phyloP scores from a whole-genome alignment of 2,329 filamentous ascomycete genomes.

The Arthrinium phaeospermum region DNA sequence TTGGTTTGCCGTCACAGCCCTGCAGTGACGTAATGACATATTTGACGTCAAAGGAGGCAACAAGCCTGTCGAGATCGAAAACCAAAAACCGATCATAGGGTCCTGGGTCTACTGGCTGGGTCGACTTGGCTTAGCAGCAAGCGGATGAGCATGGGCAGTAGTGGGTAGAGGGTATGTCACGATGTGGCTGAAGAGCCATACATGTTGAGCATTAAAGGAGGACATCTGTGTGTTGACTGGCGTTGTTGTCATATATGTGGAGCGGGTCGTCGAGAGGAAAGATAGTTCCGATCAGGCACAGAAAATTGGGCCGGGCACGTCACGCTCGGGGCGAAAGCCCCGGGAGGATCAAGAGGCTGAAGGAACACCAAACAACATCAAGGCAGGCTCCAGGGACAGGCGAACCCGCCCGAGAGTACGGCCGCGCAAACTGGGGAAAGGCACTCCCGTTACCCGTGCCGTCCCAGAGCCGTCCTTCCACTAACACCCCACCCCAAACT shows the following conservation, averaged over 20 bases:
- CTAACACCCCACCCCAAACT: background rate
- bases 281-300: constrained; percentile 1
- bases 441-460: constrained; percentile 12
- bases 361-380: background rate
- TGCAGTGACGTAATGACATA: background rate
- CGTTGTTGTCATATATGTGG: constrained; percentile 10
- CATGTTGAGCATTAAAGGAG: background rate
- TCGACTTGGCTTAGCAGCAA: background rate
- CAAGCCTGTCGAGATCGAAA: background rate
- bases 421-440: constrained; percentile 14
- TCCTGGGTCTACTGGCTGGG: background rate
- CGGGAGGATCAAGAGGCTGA: constrained; percentile 9
- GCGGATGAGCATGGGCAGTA: background rate
- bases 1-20: background rate
- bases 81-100: background rate
- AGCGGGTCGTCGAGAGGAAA: background rate
- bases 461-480: background rate
- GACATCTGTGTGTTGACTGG: background rate
- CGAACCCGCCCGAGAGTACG: background rate
- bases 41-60: background rate
- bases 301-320: constrained; percentile 15
- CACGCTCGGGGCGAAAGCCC: constrained; percentile 2
- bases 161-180: constrained; percentile 8
- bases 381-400: background rate
- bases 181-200: background rate